Base-by-base conservation (phyloP, 148 eudicot species). In the Simmondsia chinensis region DNA sequence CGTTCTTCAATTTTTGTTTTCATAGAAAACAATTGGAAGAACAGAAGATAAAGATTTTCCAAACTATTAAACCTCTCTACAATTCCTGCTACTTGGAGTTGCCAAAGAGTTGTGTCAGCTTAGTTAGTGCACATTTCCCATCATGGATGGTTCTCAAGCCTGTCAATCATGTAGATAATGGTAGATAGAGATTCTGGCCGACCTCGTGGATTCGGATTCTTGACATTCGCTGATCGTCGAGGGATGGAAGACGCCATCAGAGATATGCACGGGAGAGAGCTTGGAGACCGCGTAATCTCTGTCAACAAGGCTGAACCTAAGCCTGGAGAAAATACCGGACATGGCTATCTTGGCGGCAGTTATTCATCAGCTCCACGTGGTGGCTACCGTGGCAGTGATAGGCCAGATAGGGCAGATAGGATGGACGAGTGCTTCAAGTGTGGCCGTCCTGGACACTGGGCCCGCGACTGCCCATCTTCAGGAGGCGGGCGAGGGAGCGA, bases 261-360 rank as follows among this genome's bases (percentile, higher is more conserved):
- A 38, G 75, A 61, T 24, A 74, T 74, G 80, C 69, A 74, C 23
- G 80, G 75, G 21, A 45, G 72, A 44, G 80, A 74, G 43, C 23
- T 74, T 28, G 75, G 58, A 17, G 79, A 66, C 5, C 60, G 68
- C 27, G 58, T 61, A 26, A 65, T 74, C 45, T 69, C 79, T n/a
- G 79, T 74, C 38, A 74, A 74, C 59, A 69, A 59, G 60, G 79
- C 79, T n/a, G 59, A 69, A 43, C 79, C 75, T 13, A 58, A 69
- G 48, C n/a, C 54, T 19, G 74, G 63, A 34, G 72, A 70, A 39
- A 72, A 65, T 40, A 46, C 66, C 5, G 66, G 51, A 25, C 52
- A 50, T 52, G 38, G 63, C 32, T 56, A 61, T 36, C n/a, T n/a
- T n/a, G 61, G 53, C 27, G 57, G 75, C 9, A 59, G 42, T 30